Percentiles rank a stretch among this genome's conserved stretches.
These are phyloP conservation scores for Camellia sinensis DNA, from an alignment of 148 eudicot genomes.

Conservation along the genomic window DNA sequence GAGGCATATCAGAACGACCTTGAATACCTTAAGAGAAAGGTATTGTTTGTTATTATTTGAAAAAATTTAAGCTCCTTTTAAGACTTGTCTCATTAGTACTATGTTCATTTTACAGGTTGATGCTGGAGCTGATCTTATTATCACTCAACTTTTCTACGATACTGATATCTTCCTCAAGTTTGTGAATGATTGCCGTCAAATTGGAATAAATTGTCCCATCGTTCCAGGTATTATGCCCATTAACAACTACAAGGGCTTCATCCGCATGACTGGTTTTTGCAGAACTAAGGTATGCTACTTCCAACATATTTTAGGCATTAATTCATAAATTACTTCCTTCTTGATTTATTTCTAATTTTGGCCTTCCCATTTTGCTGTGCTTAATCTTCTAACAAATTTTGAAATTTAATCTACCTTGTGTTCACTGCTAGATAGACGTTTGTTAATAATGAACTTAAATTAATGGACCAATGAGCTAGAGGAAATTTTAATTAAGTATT, in stretches of 20 bases:
- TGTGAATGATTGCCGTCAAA: conserved; percentile 87
- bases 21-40: conserved; percentile 90
- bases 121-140: conserved; percentile 94
- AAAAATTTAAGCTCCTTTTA: neutral
- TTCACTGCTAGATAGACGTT: neutral
- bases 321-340: neutral
- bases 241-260: conserved; percentile 86
- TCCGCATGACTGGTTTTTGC: conserved; percentile 97
- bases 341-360: neutral
- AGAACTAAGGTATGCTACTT: conserved; percentile 73
- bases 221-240: conserved; percentile 99
- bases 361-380: neutral
- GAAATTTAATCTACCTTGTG: neutral
- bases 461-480: neutral
- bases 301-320: neutral
- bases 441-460: neutral
- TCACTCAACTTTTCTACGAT: conserved; percentile 94
- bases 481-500: neutral
- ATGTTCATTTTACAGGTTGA: conserved; percentile 61
- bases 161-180: conserved; percentile 84
- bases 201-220: conserved; percentile 89
- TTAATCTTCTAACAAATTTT: neutral
- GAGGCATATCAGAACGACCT: conserved; percentile 80
- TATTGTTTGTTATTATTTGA: conserved; percentile 13
- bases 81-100: conserved; percentile 7